Conservation (phyloP, 2,329 filamentous ascomycete species). For the Daldinia sp. region DNA sequence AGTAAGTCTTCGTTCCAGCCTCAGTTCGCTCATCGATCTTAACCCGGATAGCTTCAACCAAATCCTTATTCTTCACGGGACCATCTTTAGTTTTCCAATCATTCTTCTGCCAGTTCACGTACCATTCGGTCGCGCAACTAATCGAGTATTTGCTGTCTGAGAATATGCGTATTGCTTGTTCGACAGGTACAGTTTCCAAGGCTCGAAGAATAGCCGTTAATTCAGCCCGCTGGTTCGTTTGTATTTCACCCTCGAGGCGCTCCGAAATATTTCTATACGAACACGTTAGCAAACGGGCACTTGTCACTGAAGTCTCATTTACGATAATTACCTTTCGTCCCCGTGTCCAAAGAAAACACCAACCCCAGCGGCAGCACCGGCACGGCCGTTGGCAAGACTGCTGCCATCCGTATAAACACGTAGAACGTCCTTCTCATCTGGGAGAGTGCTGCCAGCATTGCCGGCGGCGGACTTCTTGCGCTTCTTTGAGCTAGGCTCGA, state of each 20-base stretch:
- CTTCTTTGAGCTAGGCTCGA: constrained; percentile 49
- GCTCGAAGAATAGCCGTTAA: constrained; percentile 87
- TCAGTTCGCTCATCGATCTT: constrained; percentile 74
- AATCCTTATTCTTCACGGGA: constrained; percentile 86
- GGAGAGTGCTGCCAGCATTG: constrained; percentile 7
- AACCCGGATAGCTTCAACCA: constrained; percentile 76
- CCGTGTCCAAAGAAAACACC: constrained; percentile 69
- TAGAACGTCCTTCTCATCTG: constrained; percentile 48
- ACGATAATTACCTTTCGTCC: constrained; percentile 59
- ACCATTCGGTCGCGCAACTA: constrained; percentile 88
- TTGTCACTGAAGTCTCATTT: background rate
- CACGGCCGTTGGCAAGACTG: constrained; percentile 64
- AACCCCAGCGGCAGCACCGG: constrained; percentile 64
- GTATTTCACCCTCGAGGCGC: constrained; percentile 73
- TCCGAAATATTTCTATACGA: constrained; percentile 71
- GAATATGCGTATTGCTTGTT: constrained; percentile 76
- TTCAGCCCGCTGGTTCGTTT: constrained; percentile 98
- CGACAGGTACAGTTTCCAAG: constrained; percentile 74
- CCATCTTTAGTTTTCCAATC: constrained; percentile 78
- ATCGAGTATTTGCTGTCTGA: constrained; percentile 94
- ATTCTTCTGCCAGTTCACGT: constrained; percentile 75
- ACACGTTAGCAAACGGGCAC: constrained; percentile 27
- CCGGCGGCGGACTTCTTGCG: constrained; percentile 39
- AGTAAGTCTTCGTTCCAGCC: constrained; percentile 69
- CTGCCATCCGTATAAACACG: constrained; percentile 71